Evolutionary conservation across 306 rosid species (phyloP).

Genomic region (Malus fusca): DNA sequence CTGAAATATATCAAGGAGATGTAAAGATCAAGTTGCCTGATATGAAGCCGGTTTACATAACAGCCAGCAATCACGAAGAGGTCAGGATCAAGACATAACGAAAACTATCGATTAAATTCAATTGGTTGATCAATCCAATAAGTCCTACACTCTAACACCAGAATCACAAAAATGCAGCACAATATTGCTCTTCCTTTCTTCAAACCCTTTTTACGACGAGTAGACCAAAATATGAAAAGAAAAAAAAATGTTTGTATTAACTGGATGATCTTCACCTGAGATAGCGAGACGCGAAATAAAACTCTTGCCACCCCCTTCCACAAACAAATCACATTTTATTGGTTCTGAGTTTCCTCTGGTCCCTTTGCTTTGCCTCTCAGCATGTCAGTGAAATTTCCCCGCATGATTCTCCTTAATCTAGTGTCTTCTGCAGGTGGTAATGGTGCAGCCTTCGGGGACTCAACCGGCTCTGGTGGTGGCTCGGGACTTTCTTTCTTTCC

Average conservation of each 20-base stretch:
- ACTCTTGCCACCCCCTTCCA: not conserved
- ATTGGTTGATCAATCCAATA: not conserved
- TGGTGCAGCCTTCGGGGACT: slow-evolving; percentile 36
- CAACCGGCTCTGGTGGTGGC: slow-evolving; percentile 28
- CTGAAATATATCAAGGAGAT: no score
- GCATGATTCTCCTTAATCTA: slow-evolving; percentile 84
- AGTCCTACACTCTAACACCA: not conserved
- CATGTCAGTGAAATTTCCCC: slow-evolving; percentile 88
- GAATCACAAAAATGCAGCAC: not conserved
- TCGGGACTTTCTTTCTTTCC: slow-evolving; percentile 70
- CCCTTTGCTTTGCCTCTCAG: slow-evolving; percentile 68
- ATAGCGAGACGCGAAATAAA: slow-evolving; percentile 1
- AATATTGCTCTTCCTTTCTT: not conserved
- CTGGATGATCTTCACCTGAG: slow-evolving; percentile 11
- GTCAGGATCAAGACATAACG: not conserved
- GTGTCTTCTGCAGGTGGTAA: slow-evolving; percentile 58
- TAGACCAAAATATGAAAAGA: not conserved
- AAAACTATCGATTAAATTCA: not conserved
- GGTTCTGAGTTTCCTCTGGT: slow-evolving; percentile 48
- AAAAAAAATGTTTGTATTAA: not conserved
- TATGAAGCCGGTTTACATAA: not conserved
- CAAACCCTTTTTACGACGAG: not conserved
- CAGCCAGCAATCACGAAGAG: not conserved
- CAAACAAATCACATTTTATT: slow-evolving; percentile 12
- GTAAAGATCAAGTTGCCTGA: no score